Percentiles rank a stretch among this genome's conserved stretches.
Evolutionary conservation across 2,329 filamentous ascomycete species (phyloP).

Genomic region (Scopulariopsis brevicaulis): DNA sequence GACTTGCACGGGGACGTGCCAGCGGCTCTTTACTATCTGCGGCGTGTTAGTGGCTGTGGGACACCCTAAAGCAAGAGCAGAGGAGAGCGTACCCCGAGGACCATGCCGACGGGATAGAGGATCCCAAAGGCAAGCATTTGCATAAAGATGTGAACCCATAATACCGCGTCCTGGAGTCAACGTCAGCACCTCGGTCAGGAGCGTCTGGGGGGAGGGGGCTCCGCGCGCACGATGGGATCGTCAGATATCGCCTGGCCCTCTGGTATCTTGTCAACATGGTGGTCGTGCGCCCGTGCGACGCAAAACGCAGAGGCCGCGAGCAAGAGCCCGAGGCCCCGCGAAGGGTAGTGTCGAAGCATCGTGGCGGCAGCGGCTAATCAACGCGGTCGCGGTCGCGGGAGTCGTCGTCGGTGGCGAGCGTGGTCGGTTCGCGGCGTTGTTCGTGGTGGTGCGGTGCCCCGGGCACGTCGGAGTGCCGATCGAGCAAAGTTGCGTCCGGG

Average conservation of each 20-base stretch:
- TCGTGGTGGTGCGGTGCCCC: background rate
- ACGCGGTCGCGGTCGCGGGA: background rate
- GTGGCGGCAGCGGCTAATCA: background rate
- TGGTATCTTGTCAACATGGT: slow-evolving; percentile 44
- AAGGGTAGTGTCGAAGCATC: background rate
- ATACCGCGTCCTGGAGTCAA: slow-evolving; percentile 52
- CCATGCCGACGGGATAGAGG: slow-evolving; percentile 91
- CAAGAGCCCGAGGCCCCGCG: background rate
- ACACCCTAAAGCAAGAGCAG: background rate
- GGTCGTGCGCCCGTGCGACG: slow-evolving; percentile 29
- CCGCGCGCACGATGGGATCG: slow-evolving; percentile 56
- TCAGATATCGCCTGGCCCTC: slow-evolving; percentile 58
- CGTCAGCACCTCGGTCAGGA: slow-evolving; percentile 17
- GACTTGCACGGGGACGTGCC: slow-evolving; percentile 86
- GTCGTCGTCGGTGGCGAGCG: background rate
- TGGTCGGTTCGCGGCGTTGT: background rate
- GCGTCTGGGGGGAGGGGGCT: background rate
- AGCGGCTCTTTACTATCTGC: slow-evolving; percentile 78
- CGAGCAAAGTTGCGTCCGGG: background rate
- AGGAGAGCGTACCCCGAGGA: slow-evolving; percentile 60
- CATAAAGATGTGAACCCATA: slow-evolving; percentile 91
- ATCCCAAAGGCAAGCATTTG: slow-evolving; percentile 84
- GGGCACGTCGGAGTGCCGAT: background rate
- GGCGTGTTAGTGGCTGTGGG: background rate
- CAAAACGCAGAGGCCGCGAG: background rate